A percentile compares a stretch with the other conserved stretches of the same genome.
phyloP scores from a whole-genome alignment of 352 stramenopile species.

The Globisporangium rhizosaccharum region DNA sequence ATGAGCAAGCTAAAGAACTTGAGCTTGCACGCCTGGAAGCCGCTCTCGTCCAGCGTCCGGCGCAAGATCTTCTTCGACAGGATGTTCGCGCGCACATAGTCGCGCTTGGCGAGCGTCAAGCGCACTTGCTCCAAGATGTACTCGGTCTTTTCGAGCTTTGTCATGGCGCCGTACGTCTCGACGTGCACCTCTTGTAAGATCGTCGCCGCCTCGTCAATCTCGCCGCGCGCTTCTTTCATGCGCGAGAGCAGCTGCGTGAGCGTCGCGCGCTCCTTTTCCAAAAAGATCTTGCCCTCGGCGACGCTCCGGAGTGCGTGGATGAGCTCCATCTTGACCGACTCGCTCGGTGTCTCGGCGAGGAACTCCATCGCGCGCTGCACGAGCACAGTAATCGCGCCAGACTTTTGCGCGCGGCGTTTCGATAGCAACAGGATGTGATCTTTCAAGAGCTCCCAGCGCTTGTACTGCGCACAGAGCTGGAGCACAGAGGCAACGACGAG shows the following conservation, averaged over 20 bases:
- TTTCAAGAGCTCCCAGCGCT: slow-evolving; percentile 89
- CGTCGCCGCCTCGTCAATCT: slow-evolving; percentile 91
- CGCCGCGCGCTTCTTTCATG: slow-evolving; percentile 91
- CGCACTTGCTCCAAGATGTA: slow-evolving; percentile 98
- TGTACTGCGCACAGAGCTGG: slow-evolving; percentile 71
- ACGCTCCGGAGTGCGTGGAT: slow-evolving; percentile 93
- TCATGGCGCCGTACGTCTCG: slow-evolving; percentile 98
- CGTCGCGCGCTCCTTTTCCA: slow-evolving; percentile 94
- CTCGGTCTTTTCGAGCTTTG: slow-evolving; percentile 97
- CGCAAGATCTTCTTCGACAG: slow-evolving; percentile 96
- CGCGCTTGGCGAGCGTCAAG: slow-evolving; percentile 95
- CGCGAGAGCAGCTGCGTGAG: slow-evolving; percentile 90
- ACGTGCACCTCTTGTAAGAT: slow-evolving; percentile 98
- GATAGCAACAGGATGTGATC: slow-evolving; percentile 79
- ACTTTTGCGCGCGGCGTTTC: slow-evolving; percentile 89
- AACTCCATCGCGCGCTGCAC: slow-evolving; percentile 85
- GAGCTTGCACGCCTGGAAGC: slow-evolving; percentile 95
- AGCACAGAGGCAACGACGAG: slow-evolving; percentile 68
- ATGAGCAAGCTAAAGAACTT: slow-evolving; percentile 96
- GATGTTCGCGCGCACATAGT: slow-evolving; percentile 96
- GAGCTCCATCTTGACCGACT: slow-evolving; percentile 89
- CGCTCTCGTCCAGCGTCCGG: slow-evolving; percentile 91
- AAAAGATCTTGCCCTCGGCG: slow-evolving; percentile 96
- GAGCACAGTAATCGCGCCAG: slow-evolving; percentile 75
- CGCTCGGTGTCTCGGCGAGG: slow-evolving; percentile 62